Base-by-base conservation (phyloP, 2,329 filamentous ascomycete genomes). In the Scedosporium boydii region DNA sequence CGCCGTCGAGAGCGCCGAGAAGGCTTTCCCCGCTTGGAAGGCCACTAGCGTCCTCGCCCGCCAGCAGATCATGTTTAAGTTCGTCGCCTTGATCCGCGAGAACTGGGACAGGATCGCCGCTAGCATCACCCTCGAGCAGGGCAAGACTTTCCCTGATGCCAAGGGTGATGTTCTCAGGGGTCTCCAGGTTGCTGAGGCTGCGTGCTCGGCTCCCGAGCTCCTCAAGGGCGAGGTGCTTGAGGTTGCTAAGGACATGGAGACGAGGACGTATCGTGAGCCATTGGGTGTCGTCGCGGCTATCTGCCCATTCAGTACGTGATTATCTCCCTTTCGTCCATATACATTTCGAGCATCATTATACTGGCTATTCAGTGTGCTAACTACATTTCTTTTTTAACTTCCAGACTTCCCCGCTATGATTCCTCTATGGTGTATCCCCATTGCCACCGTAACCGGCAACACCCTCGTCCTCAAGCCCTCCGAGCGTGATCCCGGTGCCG, bases 381-480 rank as follows among this genome's bases (percentile, higher is more conserved):
- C 9, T 18, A 48, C 23, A 16, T 26, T 14, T 23, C 6, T 55
- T 10, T 48, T 26, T 10, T 10, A 10, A 10, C 16, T 6, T 61
- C 12, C 64, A 90, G 87, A 95, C 80, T 95, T 95, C 77, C 90
- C 90, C 53, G 90, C 90, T 69, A 96, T 96, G 90, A 95, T 96
- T 73, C 91, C 90, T 3, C 82, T 96, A n/a, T 96, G 90, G 90
- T 91, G 85, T 65, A 92, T 96, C 65, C 91, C 90, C 46, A 89
- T 95, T 68, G 90, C 90, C 57, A 90, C 90, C 53, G 84, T 93
- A 29, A 91, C 89, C 18, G 90, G 90, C 60, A 96, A 96, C 79
- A 93, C 89, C 14, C 80, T 92, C 63, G 85, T 96, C 68, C 80
- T 96, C 68, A 96, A 96, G 82, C 90, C 90, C 9, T 93, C 90